Base-by-base conservation (phyloP, 2,329 filamentous ascomycete genomes). In the Aspergillus sojae region DNA sequence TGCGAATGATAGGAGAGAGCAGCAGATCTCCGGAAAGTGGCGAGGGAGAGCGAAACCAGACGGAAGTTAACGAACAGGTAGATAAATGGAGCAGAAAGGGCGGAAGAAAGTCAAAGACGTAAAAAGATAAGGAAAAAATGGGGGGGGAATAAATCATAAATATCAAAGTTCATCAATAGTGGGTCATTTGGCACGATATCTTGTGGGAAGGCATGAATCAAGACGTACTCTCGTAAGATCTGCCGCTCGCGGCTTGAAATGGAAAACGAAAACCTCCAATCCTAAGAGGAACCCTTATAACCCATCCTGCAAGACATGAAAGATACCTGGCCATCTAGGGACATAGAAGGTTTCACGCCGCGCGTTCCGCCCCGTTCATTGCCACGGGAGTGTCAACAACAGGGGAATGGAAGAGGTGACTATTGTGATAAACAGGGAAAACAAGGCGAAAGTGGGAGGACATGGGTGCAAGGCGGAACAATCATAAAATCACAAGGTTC, bases 131-230 rank as follows among this genome's bases (percentile, higher is more conserved):
- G 16, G 16, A 60, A 60, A 57, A 58, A 46, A 52, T 28, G 28
- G 50, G 46, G 57, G 57, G 28, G 48, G 28, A 52, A 52, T 52
- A 52, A 48, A 68, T 62, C 58, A 63, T 67, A 67, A 58, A 66
- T 69, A 65, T 64, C 65, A 70, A 68, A 65, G 67, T 74, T 75
- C 73, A 71, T 75, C 71, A 75, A 74, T 71, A 72, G 68, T 70
- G 66, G 39, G 70, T 71, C 70, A 71, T 73, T 71, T 72, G 72
- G 71, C 72, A 72, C 74, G 74, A 74, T 75, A 76, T 76, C 74
- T 76, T 72, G 70, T 73, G 69, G 71, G 64, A 70, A 69, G 67
- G 69, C 73, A 74, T 74, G 68, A 74, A 73, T 67, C 70, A 75
- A 60, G 66, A 71, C 69, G 68, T 71, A 70, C 63, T 70, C 68